Base-by-base conservation (phyloP, 305 asterid species). In the Fraxinus floribunda region DNA sequence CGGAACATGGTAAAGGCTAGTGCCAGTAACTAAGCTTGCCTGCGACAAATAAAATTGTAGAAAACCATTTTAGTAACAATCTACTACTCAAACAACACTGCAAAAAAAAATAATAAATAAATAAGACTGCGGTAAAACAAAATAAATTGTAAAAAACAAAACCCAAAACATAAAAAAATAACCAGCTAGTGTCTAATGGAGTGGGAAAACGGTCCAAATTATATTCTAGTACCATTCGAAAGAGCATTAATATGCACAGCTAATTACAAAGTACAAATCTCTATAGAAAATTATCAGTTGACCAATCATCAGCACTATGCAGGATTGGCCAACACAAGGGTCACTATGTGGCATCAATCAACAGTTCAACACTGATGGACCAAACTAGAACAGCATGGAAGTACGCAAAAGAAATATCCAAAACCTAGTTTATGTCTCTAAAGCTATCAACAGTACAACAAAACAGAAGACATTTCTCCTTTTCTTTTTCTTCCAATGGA, bases 1-100 rank as follows among this genome's bases (percentile, higher is more conserved):
- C 93, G 91, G 82, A 92, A 92, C 97, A 94, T 94, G 86, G 80
- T 81, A 16, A 55, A 35, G 36, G 79, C 81, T 30, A 22, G 84
- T 66, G 80, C 73, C 80, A 71, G 46, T 81, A 84, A 73, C 46
- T 11, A 64, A 34, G 85, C 46, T 81, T 77, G 82, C 79, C 84
- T 68, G 75, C 77, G 77, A 81, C 82, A 30, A 18, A 32, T 52
- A 74, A 49, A 5, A 24, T 62, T 32, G 16, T 32, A 78, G 18
- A 64, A 24, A 35, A 36, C 38, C 79, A 35, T 44, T 38, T 75
- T 20, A 82, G 36, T 36, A 57, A 34, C 7, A 60, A 38, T 26
- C 11, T 20, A n/a, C 34, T 3, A 3, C 77, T 46, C 52, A 74
- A 80, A 72, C 13, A 72, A 60, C 81, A 41, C 72, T 4, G 71